These are phyloP conservation scores for Geotrichum citri-aurantii DNA, from an alignment of 1,139 yeast genomes.

Conservation along the genomic window DNA sequence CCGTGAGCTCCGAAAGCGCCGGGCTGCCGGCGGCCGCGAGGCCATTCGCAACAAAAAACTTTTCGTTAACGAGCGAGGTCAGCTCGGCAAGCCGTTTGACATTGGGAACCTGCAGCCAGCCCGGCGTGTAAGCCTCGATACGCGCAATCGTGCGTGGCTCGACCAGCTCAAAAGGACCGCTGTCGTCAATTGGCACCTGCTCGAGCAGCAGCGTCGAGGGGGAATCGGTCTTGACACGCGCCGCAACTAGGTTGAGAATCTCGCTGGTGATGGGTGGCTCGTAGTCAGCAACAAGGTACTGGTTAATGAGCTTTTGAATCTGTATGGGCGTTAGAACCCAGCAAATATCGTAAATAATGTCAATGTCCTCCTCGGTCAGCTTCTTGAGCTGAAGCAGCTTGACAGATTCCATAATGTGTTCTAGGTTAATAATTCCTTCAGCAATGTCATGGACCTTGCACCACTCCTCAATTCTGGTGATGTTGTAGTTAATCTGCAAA, in stretches of 20 bases:
- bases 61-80: constrained; percentile 50
- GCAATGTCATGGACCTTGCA: constrained; percentile 91
- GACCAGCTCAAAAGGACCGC: constrained; percentile 83
- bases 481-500: constrained; percentile 90
- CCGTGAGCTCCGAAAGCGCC: background rate
- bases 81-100: constrained; percentile 84
- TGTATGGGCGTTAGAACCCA: constrained; percentile 91
- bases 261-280: constrained; percentile 89
- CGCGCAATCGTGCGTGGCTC: constrained; percentile 80
- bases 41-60: constrained; percentile 4
- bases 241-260: constrained; percentile 78
- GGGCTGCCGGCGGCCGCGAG: background rate
- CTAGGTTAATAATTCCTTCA: constrained; percentile 79
- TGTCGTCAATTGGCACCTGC: constrained; percentile 52
- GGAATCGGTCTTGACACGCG: constrained; percentile 57
- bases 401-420: constrained; percentile 89
- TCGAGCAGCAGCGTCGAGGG: constrained; percentile 42
- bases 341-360: constrained; percentile 90
- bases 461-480: constrained; percentile 97
- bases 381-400: constrained; percentile 88
- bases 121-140: constrained; percentile 95
- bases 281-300: constrained; percentile 88
- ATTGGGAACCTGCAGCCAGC: constrained; percentile 84
- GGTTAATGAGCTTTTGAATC: constrained; percentile 84
- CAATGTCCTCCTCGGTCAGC: constrained; percentile 83